Evolutionary conservation across 1,284 basidiomycete species (phyloP).

Genomic region (Xanthoconium separans): DNA sequence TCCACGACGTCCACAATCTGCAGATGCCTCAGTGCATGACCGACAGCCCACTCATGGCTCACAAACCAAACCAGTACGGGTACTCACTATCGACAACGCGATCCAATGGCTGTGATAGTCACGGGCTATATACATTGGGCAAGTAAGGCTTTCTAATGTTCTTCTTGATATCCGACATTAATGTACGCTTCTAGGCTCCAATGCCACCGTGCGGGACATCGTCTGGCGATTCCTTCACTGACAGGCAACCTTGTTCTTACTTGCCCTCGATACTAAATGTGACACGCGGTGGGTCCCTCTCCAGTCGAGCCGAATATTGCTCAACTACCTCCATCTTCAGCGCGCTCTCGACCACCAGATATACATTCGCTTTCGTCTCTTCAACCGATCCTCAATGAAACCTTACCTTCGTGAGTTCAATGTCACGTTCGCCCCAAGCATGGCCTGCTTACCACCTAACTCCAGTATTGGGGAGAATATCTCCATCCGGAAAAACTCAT

Average conservation of each 20-base stretch:
- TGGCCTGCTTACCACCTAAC: not conserved
- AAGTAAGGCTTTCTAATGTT: slow-evolving; percentile 28
- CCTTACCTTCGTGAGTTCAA: slow-evolving; percentile 4
- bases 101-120: slow-evolving; percentile 59
- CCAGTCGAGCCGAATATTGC: not conserved
- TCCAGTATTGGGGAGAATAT: not conserved
- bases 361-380: slow-evolving; percentile 6
- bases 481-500: not conserved
- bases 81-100: slow-evolving; percentile 15
- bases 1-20: slow-evolving; percentile 35
- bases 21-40: slow-evolving; percentile 30
- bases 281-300: slow-evolving; percentile 7
- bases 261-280: slow-evolving; percentile 23
- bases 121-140: slow-evolving; percentile 46
- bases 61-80: slow-evolving; percentile 14
- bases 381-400: slow-evolving; percentile 11
- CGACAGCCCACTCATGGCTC: slow-evolving; percentile 20
- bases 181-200: slow-evolving; percentile 46
- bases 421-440: not conserved
- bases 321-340: slow-evolving; percentile 6
- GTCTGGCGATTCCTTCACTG: slow-evolving; percentile 33
- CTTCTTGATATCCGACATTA: not conserved
- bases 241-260: slow-evolving; percentile 36
- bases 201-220: slow-evolving; percentile 46
- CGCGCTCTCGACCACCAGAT: slow-evolving; percentile 12